Evolutionary conservation across 2,329 filamentous ascomycete genomes (phyloP).

Genomic region (Phaeosphaeriaceae sp.): DNA sequence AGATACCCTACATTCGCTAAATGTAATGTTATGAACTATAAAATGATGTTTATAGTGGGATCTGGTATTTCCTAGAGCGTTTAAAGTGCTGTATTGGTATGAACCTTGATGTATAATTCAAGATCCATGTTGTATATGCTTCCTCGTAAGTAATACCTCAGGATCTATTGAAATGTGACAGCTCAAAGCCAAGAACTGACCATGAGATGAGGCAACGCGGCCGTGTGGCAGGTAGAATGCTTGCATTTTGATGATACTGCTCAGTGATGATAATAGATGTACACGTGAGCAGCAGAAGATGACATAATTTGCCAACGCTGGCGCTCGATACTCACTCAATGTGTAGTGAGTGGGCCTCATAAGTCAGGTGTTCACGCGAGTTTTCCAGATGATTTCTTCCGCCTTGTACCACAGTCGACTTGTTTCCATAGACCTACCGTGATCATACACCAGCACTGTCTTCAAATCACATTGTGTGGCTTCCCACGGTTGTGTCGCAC

Average conservation of each 20-base stretch:
- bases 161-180: neutral
- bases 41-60: neutral
- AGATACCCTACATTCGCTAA: neutral
- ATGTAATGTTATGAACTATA: neutral
- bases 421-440: neutral
- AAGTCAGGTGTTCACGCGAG: too few species aligned
- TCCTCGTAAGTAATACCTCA: neutral
- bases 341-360: neutral
- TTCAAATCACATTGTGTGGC: neutral
- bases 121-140: neutral
- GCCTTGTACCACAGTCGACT: neutral
- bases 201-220: too few species aligned
- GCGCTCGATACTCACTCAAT: too few species aligned
- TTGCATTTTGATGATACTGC: too few species aligned
- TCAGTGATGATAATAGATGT: too few species aligned
- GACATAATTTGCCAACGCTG: too few species aligned
- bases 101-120: neutral
- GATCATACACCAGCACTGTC: neutral
- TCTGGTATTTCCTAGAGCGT: neutral
- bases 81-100: neutral
- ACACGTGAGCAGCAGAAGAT: too few species aligned
- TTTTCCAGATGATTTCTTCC: neutral
- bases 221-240: too few species aligned
- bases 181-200: neutral
- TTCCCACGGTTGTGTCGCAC: neutral